Evolutionary conservation across 257 asterid species (phyloP), one percentile per base, ranked within the genome.

Genomic region (Ehretia macrophylla): DNA sequence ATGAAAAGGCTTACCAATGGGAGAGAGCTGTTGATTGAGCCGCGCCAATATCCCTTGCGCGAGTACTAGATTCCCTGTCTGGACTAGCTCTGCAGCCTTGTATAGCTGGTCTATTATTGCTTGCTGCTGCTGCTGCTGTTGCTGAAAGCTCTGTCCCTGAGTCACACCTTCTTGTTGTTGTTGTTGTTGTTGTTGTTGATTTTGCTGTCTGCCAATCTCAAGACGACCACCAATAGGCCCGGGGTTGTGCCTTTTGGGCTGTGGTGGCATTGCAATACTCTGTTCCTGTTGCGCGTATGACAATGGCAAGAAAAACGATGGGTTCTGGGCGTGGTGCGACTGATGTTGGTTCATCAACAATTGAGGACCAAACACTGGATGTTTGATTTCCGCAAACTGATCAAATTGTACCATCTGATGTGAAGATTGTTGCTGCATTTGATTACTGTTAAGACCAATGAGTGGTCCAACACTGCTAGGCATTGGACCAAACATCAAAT

Each of bases 1-100:
- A 14, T 69, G 62, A 67, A 90, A 86, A 72, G 99, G 97, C 90
- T 89, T 93, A 37, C 94, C 95, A 55, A 80, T 79, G 32, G 97
- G 93, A 70, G 97, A 83, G 84, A 90, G 90, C 78, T 85, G 94
- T 77, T 93, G 99, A 93, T 93, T 93, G 99, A 93, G 99, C 99
- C 99, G 99, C 96, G 97, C 99, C 99, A 93, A 93, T 93, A 93
- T 90, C 99, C 70, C 90, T 74, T 90, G 97, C 94, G 97, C 97
- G 93, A 81, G 95, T 73, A 68, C 80, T 5, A 81, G 75, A 59
- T 89, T 87, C 70, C 96, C 97, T 0, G 85, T 71, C 70, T 89
- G 96, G 72, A 90, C 82, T 71, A 85, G 75, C 73, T 90, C 99
- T 0, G 96, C 90, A 17, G 87, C 85, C 72, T 86, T 89, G 82